Conservation (phyloP, 352 stramenopile genomes). For the Elongisporangium prolatum region DNA sequence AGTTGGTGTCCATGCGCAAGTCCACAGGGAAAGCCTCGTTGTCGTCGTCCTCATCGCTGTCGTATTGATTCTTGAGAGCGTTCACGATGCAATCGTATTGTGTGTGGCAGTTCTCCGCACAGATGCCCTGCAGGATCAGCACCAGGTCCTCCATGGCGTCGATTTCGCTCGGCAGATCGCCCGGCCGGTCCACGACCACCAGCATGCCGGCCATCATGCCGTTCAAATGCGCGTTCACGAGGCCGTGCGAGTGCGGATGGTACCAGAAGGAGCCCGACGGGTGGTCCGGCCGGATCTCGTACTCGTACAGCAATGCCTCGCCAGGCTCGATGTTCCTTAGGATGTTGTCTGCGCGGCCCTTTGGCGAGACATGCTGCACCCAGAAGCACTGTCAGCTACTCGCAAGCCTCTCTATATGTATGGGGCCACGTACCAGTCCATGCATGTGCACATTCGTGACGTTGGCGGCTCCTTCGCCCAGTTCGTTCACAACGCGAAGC, state of each 20-base stretch:
- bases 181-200: conserved; percentile 54
- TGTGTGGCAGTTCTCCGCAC: conserved; percentile 61
- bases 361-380: conserved; percentile 45
- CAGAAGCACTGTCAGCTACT: background rate
- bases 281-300: conserved; percentile 64
- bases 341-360: conserved; percentile 54
- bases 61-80: conserved; percentile 54
- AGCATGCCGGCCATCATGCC: conserved; percentile 71
- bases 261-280: conserved; percentile 79
- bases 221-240: conserved; percentile 70
- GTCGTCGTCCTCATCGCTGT: conserved; percentile 9
- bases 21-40: conserved; percentile 32
- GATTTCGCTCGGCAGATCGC: conserved; percentile 45
- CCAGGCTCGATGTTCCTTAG: conserved; percentile 46
- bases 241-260: conserved; percentile 67
- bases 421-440: conserved; percentile 27
- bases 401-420: background rate
- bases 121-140: conserved; percentile 65
- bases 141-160: conserved; percentile 58
- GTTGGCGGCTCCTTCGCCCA: conserved; percentile 45
- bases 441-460: conserved; percentile 72
- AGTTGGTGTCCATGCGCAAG: conserved; percentile 30
- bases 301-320: conserved; percentile 47
- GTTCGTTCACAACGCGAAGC: conserved; percentile 48
- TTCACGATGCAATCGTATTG: conserved; percentile 52